Conservation (phyloP, 129 eudicot genomes). For the Cynara cardunculus region DNA sequence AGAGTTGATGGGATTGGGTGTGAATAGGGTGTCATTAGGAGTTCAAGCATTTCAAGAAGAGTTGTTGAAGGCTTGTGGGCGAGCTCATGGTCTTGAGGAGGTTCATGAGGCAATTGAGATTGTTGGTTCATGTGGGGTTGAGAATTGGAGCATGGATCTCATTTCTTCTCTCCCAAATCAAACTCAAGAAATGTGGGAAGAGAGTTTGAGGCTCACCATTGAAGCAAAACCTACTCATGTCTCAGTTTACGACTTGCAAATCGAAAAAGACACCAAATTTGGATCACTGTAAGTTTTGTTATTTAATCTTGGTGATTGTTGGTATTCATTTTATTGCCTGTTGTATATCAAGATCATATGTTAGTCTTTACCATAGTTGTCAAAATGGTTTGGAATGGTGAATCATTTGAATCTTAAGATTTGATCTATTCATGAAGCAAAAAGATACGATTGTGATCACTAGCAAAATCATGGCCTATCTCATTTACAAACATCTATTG, state of each 20-base stretch:
- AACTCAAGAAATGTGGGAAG: slow-evolving; percentile 86
- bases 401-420: background rate
- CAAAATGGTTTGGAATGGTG: background rate
- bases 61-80: slow-evolving; percentile 75
- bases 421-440: background rate
- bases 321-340: background rate
- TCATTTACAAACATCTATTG: no score
- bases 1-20: slow-evolving; percentile 76
- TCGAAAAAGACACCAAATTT: slow-evolving; percentile 84
- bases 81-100: slow-evolving; percentile 82
- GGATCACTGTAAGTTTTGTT: slow-evolving; percentile 58
- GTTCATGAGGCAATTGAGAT: slow-evolving; percentile 77
- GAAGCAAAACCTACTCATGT: slow-evolving; percentile 70
- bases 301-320: background rate
- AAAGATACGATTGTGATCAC: background rate
- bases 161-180: slow-evolving; percentile 91
- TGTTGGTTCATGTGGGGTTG: slow-evolving; percentile 62
- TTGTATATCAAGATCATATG: background rate
- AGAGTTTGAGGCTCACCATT: slow-evolving; percentile 62
- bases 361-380: background rate
- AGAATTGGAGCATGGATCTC: slow-evolving; percentile 91
- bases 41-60: slow-evolving; percentile 96
- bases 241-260: slow-evolving; percentile 87
- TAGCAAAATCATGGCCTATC: background rate
- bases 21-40: slow-evolving; percentile 92